A percentile compares a stretch with the other conserved stretches of the same genome.
phyloP scores from a whole-genome alignment of 116 monocot species.

The Papilionanthe hybrid region DNA sequence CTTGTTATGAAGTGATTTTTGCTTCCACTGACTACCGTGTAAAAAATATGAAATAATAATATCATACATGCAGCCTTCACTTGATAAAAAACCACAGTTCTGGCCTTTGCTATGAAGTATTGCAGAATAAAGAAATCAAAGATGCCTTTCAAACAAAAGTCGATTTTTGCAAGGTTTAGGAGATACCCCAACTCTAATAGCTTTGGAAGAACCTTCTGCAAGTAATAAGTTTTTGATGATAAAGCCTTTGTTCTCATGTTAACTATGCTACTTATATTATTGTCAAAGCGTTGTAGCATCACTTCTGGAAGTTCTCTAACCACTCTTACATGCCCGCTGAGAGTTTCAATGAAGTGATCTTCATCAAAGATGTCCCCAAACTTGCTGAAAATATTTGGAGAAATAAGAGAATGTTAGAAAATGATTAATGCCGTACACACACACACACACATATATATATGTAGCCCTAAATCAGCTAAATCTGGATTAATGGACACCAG shows the following conservation, averaged over 20 bases:
- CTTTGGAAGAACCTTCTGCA: constrained; percentile 87
- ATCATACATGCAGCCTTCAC: not conserved
- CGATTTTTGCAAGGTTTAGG: not conserved
- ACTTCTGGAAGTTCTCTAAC: constrained; percentile 85
- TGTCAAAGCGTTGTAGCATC: constrained; percentile 64
- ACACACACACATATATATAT: too few relatives aligned
- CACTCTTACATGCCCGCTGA: constrained; percentile 69
- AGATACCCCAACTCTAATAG: constrained; percentile 62
- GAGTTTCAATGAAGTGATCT: constrained; percentile 74
- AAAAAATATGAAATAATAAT: not conserved
- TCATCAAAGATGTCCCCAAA: constrained; percentile 98
- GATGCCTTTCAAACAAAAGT: not conserved
- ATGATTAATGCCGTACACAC: not conserved
- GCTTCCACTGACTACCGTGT: not conserved
- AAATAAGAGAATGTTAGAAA: not conserved
- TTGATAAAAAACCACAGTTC: not conserved
- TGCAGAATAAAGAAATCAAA: constrained; percentile 4
- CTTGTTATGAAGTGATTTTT: not conserved
- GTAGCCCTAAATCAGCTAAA: too few relatives aligned
- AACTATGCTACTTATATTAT: constrained; percentile 84
- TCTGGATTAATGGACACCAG: too few relatives aligned
- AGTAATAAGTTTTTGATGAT: constrained; percentile 58
- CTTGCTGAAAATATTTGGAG: constrained; percentile 57
- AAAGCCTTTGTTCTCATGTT: constrained; percentile 90
- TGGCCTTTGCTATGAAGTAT: not conserved